phyloP scores from a whole-genome alignment of 2,329 filamentous ascomycete species.

The Nemania sp. region DNA sequence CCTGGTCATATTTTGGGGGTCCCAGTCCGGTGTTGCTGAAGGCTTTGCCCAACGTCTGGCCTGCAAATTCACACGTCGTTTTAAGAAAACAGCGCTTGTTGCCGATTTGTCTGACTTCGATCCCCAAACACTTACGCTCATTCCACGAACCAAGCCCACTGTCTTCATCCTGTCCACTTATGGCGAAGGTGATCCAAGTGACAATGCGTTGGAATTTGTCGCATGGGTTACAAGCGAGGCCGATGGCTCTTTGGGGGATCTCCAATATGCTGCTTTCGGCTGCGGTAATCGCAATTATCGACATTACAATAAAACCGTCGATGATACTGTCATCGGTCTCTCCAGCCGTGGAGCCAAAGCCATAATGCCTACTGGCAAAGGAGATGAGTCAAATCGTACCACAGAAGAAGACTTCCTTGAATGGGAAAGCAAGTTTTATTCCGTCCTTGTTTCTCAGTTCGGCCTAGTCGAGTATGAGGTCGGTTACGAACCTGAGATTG shows the following conservation, averaged over 20 bases:
- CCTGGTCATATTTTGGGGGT: conserved; percentile 4
- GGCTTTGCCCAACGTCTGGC: conserved; percentile 1
- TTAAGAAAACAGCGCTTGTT: conserved; percentile 3
- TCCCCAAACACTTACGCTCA: not conserved
- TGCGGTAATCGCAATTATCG: conserved; percentile 13
- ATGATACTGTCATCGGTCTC: not conserved
- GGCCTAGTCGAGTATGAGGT: not conserved
- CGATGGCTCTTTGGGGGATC: not conserved
- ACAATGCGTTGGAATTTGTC: conserved; percentile 14
- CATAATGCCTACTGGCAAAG: conserved; percentile 3
- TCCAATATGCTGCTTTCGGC: conserved; percentile 12
- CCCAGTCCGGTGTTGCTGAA: conserved; percentile 1
- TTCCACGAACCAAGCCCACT: not conserved
- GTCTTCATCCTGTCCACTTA: conserved; percentile 14
- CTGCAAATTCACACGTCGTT: not conserved
- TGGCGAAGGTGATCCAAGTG: conserved; percentile 9
- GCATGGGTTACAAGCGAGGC: not conserved
- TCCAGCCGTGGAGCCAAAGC: conserved; percentile 1
- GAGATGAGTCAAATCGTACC: conserved; percentile 1
- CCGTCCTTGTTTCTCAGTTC: not conserved
- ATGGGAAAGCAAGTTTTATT: not conserved
- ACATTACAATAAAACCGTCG: conserved; percentile 13
- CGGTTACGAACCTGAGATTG: not conserved
- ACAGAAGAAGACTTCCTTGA: conserved; percentile 7
- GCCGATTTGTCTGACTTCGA: not conserved